Percentiles rank a stretch among this genome's conserved stretches.
These are phyloP conservation scores for Leptomonas seymouri DNA, from an alignment of 208 protist species.

Conservation along the genomic window DNA sequence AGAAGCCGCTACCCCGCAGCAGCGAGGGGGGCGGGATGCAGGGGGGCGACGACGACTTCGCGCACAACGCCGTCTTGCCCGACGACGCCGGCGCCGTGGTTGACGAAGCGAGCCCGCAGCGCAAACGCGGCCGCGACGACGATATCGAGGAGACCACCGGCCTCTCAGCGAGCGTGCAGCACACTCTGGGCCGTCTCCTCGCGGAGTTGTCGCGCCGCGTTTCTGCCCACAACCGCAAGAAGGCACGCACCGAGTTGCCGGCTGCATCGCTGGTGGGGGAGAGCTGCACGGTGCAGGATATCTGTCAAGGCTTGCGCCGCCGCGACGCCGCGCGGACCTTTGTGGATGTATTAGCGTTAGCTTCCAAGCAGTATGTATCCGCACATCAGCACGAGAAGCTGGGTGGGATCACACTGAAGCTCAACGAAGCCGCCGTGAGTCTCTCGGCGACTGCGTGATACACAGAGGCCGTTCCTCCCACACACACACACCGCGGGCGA, in stretches of 20 bases:
- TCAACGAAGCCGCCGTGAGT: constrained; percentile 34
- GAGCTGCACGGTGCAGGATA: constrained; percentile 46
- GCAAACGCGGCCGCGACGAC: constrained; percentile 28
- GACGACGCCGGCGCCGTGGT: constrained; percentile 1
- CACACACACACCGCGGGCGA: no score
- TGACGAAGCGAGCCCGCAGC: constrained; percentile 6
- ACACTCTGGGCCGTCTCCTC: constrained; percentile 64
- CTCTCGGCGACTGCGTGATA: constrained; percentile 23
- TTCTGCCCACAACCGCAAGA: constrained; percentile 17
- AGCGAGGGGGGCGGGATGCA: constrained; percentile 2
- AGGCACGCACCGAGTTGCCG: constrained; percentile 21
- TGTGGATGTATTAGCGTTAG: constrained; percentile 79
- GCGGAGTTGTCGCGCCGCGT: constrained; percentile 10
- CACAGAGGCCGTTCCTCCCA: no score
- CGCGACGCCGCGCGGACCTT: constrained; percentile 80
- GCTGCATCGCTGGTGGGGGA: constrained; percentile 29
- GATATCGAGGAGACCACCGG: constrained; percentile 22
- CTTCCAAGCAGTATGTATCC: constrained; percentile 66
- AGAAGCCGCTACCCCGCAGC: constrained; percentile 7
- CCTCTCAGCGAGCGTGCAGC: constrained; percentile 45
- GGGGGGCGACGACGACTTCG: constrained; percentile 15
- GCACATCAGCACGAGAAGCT: constrained; percentile 37
- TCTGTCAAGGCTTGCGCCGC: constrained; percentile 54
- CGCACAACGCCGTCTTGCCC: constrained; percentile 10
- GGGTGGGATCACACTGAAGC: constrained; percentile 49